These are phyloP conservation scores for Zymoseptoria tritici DNA, from an alignment of 2,329 filamentous ascomycete genomes.

Conservation along the genomic window DNA sequence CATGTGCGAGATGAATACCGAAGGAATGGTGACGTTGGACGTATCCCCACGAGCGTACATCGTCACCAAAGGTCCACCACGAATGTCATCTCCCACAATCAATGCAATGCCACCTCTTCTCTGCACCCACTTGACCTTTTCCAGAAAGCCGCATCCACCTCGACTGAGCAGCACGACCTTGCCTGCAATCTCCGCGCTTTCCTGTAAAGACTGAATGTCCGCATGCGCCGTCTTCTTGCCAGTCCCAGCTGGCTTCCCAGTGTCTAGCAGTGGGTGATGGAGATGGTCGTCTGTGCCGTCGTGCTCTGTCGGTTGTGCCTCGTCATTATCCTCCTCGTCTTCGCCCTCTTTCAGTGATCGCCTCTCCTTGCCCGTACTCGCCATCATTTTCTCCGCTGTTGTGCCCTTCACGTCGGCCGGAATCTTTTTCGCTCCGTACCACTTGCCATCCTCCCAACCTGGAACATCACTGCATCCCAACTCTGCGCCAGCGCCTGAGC, in stretches of 20 bases:
- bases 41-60: conserved; percentile 99
- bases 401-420: conserved; percentile 11
- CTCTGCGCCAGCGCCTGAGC: conserved; percentile 52
- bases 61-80: conserved; percentile 80
- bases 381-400: conserved; percentile 6
- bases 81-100: conserved; percentile 88
- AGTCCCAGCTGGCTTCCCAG: conserved; percentile 30
- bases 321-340: conserved; percentile 38
- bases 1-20: conserved; percentile 89
- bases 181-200: conserved; percentile 84
- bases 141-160: conserved; percentile 90
- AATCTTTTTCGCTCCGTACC: conserved; percentile 15
- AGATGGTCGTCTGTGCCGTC: conserved; percentile 84
- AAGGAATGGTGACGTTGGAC: conserved; percentile 87
- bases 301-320: conserved; percentile 35
- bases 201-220: conserved; percentile 86
- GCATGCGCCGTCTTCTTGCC: conserved; percentile 52
- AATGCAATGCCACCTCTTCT: conserved; percentile 79
- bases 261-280: conserved; percentile 50
- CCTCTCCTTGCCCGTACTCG: conserved; percentile 3
- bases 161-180: conserved; percentile 88
- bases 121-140: conserved; percentile 97
- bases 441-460: conserved; percentile 64
- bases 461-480: conserved; percentile 92
- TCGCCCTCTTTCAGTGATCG: conserved; percentile 30